A percentile compares a stretch with the other conserved stretches of the same genome.
Conservation (phyloP, 208 protist genomes). For the Acanthamoeba sp. region DNA sequence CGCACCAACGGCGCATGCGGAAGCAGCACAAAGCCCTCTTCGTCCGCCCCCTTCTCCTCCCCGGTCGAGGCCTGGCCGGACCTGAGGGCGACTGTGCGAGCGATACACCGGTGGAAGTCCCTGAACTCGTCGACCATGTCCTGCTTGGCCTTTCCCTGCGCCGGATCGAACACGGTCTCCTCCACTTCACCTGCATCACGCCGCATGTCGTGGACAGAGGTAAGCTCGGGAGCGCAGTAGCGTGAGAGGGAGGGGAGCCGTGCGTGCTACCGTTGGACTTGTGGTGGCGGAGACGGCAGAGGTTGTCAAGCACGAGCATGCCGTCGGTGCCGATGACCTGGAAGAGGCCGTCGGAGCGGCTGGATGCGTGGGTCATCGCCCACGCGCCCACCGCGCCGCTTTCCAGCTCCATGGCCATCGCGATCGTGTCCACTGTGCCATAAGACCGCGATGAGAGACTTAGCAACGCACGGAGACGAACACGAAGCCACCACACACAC, state of each 20-base stretch:
- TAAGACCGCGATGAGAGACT: too few relatives aligned
- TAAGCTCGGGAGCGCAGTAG: too few relatives aligned
- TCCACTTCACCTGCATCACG: background rate
- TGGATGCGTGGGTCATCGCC: constrained; percentile 19
- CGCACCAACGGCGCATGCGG: background rate
- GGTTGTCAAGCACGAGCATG: constrained; percentile 42
- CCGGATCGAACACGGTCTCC: constrained; percentile 28
- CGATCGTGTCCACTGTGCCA: constrained; percentile 11
- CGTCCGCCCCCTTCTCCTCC: background rate
- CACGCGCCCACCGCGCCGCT: constrained; percentile 23
- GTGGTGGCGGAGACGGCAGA: background rate
- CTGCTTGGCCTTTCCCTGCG: background rate
- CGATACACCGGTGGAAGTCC: constrained; percentile 28
- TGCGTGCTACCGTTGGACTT: background rate
- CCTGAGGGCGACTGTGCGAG: background rate
- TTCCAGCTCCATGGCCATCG: constrained; percentile 23
- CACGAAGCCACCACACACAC: too few relatives aligned
- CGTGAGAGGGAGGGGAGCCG: too few relatives aligned
- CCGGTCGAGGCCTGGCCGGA: too few relatives aligned
- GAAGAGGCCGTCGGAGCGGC: constrained; percentile 31
- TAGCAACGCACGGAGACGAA: too few relatives aligned
- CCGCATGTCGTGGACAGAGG: too few relatives aligned
- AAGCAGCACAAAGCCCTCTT: background rate
- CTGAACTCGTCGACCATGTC: constrained; percentile 49
- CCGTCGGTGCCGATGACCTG: constrained; percentile 33